Evolutionary conservation across 768 basidiomycete species (phyloP), one percentile per base, ranked within the genome.

Genomic region (Tylopilus sp.): DNA sequence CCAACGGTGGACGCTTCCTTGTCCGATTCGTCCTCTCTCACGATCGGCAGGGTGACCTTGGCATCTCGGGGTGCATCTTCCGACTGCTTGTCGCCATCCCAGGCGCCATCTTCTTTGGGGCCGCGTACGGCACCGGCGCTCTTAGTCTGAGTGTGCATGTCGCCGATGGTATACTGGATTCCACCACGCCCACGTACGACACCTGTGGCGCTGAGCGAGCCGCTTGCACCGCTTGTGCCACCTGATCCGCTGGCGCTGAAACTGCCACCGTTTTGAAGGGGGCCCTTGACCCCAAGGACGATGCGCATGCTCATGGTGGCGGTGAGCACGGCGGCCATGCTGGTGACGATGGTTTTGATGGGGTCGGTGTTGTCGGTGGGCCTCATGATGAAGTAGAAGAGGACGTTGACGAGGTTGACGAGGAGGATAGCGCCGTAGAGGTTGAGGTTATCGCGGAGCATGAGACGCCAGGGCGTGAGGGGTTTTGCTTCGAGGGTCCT

Each of bases 231-330:
- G n/a, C 80, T 79, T 50, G 66, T 67, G 18, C 67, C 64, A 47
- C 59, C 63, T 5, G 76, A 71, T 23, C 69, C 78, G 48, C 78
- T 77, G n/a, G 77, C 68, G 15, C 81, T 79, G 64, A 90, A 91
- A 40, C 77, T 74, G 20, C 90, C 90, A 38, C 90, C 90, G 38
- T 78, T 68, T 21, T 73, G 77, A 66, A 91, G 86, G 22, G 80
- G 67, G n/a, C 89, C 90, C 48, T 87, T 83, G 45, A 92, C 85
- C 55, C 81, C 79, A 60, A 93, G 86, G 57, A 93, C 77, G 74
- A 93, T 90, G 58, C 90, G 88, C 63, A 91, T 83, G 28, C 83
- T 80, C 91, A 92, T 92, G 17, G 90, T 89, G 36, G 88, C 84
- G 25, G 91, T 92, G 53, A 92, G 81, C 30, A 91, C 89, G 10